Base-by-base conservation (phyloP, 225 moss, liverwort and hornwort species). In the Neckera pumila region DNA sequence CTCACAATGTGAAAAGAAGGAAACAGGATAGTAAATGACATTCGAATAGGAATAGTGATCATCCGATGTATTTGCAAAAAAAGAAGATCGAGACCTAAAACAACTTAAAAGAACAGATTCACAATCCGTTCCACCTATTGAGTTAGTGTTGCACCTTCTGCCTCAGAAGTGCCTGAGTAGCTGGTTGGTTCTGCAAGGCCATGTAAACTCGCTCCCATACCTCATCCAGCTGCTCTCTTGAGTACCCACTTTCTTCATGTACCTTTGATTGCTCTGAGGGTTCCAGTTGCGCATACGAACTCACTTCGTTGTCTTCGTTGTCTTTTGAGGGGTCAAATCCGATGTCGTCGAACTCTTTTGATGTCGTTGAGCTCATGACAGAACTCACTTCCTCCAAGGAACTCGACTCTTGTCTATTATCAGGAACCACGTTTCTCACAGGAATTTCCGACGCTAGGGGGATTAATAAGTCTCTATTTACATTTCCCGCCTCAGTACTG, bases 91-190 rank as follows among this genome's bases (percentile, higher is more conserved):
- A 79, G 63, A 63, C 56, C 78, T 80, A 51, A 33, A 28, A 36
- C 65, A 84, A 65, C 51, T 30, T 36, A 22, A 62, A 56, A 51
- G 10, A 80, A 81, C 42, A 57, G 53, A 51, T 73, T 87, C 56
- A 79, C 63, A 78, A 80, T 76, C 34, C 20, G 47, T 30, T 87
- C 56, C 65, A 84, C 38, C 21, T 38, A 28, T 28, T 77, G 69
- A 76, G 89, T 73, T 60, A 88, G 80, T 36, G 76, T 83, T n/a
- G 45, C 81, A 93, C 94, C 94, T 96, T 96, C 86, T 95, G 96
- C 83, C 83, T 95, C 57, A 93, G 79, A 75, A 96, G 94, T 64
- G 95, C 95, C 90, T 96, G 96, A 56, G 96, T 96, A 66, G 96
- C 96, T 91, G 95, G 96, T 77, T 92, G 93, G 87, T 91, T 96